Conservation (phyloP, 441 rosid species). For the Brassica hybrid region DNA sequence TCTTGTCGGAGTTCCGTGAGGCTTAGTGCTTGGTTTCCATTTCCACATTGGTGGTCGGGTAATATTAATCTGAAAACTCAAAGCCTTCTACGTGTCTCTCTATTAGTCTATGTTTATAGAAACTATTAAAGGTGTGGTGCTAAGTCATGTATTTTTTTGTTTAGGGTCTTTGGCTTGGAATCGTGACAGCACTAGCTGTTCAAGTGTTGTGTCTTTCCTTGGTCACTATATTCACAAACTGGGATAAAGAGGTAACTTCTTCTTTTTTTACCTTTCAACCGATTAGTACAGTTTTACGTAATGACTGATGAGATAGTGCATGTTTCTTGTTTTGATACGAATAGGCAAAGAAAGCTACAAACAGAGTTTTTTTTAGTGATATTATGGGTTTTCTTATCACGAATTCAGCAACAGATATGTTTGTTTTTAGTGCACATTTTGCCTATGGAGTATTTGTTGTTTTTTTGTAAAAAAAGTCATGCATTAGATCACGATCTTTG, state of each 20-base stretch:
- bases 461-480: too few species aligned
- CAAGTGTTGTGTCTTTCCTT: not conserved
- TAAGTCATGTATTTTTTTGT: not conserved
- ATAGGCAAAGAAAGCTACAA: not conserved
- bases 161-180: not conserved
- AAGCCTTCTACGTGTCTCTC: too few species aligned
- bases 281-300: not conserved
- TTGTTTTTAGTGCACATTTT: too few species aligned
- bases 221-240: not conserved
- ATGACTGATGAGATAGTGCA: not conserved
- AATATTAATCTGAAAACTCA: not conserved
- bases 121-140: not conserved
- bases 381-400: too few species aligned
- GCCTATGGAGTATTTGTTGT: too few species aligned
- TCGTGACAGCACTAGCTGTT: not conserved
- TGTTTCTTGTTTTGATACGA: too few species aligned
- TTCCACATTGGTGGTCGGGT: constrained; percentile 2
- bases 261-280: too few species aligned
- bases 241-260: not conserved
- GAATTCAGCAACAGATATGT: too few species aligned
- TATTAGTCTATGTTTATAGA: too few species aligned
- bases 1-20: not conserved
- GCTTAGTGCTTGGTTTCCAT: not conserved
- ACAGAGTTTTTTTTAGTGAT: not conserved
- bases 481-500: too few species aligned